A percentile compares a stretch with the other conserved stretches of the same genome.
Conservation (phyloP, 2,329 filamentous ascomycete species). For the Botrytis pseudocinerea region DNA sequence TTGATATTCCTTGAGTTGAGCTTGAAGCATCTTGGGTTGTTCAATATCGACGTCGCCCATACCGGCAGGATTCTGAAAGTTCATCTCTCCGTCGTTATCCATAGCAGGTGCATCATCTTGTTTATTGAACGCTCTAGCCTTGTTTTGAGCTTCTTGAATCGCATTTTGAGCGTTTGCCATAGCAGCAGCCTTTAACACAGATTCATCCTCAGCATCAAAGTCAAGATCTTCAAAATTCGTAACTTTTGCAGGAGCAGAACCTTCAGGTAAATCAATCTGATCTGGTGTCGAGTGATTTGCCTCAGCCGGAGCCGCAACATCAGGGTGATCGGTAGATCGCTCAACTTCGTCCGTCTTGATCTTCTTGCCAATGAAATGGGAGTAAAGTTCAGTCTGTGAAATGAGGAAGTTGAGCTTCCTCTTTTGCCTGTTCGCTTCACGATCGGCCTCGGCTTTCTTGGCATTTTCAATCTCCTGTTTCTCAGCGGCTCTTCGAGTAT, state of each 20-base stretch:
- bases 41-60: slow-evolving; percentile 91
- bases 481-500: slow-evolving; percentile 90
- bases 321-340: slow-evolving; percentile 79
- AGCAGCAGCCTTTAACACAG: slow-evolving; percentile 75
- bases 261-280: slow-evolving; percentile 49
- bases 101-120: slow-evolving; percentile 63
- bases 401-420: slow-evolving; percentile 99
- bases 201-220: slow-evolving; percentile 94
- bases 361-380: slow-evolving; percentile 99
- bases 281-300: slow-evolving; percentile 43
- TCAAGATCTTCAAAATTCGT: slow-evolving; percentile 93
- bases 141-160: slow-evolving; percentile 89
- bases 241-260: slow-evolving; percentile 67
- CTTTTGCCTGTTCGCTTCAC: slow-evolving; percentile 95
- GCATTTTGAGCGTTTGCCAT: slow-evolving; percentile 96
- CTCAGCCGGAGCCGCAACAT: slow-evolving; percentile 57
- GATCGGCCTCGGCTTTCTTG: slow-evolving; percentile 93
- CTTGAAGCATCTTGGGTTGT: slow-evolving; percentile 89
- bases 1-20: slow-evolving; percentile 97
- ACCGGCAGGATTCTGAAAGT: slow-evolving; percentile 97
- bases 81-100: slow-evolving; percentile 96
- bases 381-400: slow-evolving; percentile 97
- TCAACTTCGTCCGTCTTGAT: slow-evolving; percentile 97
- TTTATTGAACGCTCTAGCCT: slow-evolving; percentile 90
- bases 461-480: slow-evolving; percentile 95